Base-by-base conservation (phyloP, 108 stramenopile genomes). In the Nannochloropsis oceanica region DNA sequence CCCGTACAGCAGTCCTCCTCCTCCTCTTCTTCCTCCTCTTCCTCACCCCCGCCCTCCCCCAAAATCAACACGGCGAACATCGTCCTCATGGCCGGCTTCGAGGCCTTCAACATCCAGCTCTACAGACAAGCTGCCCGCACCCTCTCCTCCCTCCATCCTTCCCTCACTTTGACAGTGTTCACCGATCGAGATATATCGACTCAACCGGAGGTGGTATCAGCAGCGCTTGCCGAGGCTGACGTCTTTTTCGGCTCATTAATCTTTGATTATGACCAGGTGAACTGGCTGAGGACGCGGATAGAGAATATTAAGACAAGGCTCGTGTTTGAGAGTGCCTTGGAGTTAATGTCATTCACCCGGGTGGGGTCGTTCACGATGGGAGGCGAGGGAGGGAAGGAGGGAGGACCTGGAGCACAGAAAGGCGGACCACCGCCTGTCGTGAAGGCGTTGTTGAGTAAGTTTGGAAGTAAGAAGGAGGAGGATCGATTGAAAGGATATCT, bases 31-130 rank as follows among this genome's bases (percentile, higher is more conserved):
- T 73, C 59, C 59, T n/a, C 22, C 59, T 18, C 59, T 10, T 73
- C 22, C 59, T n/a, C 22, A 7, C 9, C 59, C 59, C 10, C 59
- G 2, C 9, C 59, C 59, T 73, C 59, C 59, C 59, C 22, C 59
- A 34, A 1, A 34, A 34, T 34, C 34, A 34, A 34, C 22, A 73
- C 59, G 8, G 84, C 84, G 42, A 44, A 81, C 22, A 90, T 95
- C 18, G 94, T 95, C 8, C 89, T 95, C 14, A 92, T 94, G 20
- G 94, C 95, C 8, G 95, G 95, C n/a, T 95, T 95, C 84, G 95
- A 95, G 90, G 93, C 94, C 12, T 95, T 95, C 92, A 95, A 95
- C 84, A 85, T 93, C 25, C 90, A 93, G 44, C 90, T 94, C 43
- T 95, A 95, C 84, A 80, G 88, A 25, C 84, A 92, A 46, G 95